Evolutionary conservation across 495 filamentous ascomycete genomes (phyloP).

Genomic region (Letharia lupina): DNA sequence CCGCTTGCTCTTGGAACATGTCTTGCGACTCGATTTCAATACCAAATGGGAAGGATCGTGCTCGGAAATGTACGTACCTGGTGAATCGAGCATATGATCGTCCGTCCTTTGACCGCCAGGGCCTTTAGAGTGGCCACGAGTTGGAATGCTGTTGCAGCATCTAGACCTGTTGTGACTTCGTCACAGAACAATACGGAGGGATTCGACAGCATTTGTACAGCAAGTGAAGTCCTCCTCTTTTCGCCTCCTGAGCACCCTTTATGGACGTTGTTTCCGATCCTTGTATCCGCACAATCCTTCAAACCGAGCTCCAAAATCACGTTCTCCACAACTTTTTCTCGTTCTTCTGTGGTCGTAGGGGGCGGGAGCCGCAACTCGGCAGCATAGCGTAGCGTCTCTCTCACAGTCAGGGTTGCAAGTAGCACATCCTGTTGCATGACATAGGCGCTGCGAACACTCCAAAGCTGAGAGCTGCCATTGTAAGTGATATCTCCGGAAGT

Average conservation of each 20-base stretch:
- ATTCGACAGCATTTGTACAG: slow-evolving; percentile 66
- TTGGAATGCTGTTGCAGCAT: slow-evolving; percentile 68
- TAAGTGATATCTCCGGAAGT: slow-evolving; percentile 48
- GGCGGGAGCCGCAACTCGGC: slow-evolving; percentile 61
- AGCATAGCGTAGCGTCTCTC: slow-evolving; percentile 62
- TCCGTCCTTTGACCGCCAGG: slow-evolving; percentile 57
- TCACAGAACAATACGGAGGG: slow-evolving; percentile 68
- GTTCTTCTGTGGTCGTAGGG: slow-evolving; percentile 48
- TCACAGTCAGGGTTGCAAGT: slow-evolving; percentile 60
- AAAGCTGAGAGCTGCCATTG: slow-evolving; percentile 45
- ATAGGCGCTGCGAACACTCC: slow-evolving; percentile 53
- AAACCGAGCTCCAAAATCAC: slow-evolving; percentile 65
- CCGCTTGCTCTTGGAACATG: too few relatives aligned
- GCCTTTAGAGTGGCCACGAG: slow-evolving; percentile 58
- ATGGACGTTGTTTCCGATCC: slow-evolving; percentile 57
- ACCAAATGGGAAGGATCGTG: too few relatives aligned
- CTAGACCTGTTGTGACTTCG: slow-evolving; percentile 67
- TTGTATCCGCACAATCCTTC: slow-evolving; percentile 64
- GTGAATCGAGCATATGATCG: slow-evolving; percentile 64
- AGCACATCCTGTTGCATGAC: slow-evolving; percentile 72
- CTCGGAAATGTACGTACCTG: slow-evolving; percentile 15
- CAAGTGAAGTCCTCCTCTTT: slow-evolving; percentile 64
- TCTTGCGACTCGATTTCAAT: too few relatives aligned
- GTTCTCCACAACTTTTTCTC: slow-evolving; percentile 54
- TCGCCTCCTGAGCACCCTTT: slow-evolving; percentile 71